A percentile compares a stretch with the other conserved stretches of the same genome.
phyloP scores from a whole-genome alignment of 2,329 filamentous ascomycete species.

The Aspergillus udagawae region DNA sequence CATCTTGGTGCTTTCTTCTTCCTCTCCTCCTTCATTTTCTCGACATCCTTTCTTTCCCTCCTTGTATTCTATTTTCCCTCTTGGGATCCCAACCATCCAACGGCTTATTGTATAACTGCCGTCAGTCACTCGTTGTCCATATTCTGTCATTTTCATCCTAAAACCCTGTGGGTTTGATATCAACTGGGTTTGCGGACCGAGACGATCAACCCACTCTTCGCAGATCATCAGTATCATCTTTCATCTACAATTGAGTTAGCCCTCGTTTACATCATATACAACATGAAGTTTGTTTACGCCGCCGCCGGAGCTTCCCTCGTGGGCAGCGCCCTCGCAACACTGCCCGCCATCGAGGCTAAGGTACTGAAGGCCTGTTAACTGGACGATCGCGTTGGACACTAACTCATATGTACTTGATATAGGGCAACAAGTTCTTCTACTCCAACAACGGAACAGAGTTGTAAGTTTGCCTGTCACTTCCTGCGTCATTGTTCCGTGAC shows the following conservation, averaged over 20 bases:
- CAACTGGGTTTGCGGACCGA: constrained; percentile 6
- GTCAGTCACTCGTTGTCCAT: background rate
- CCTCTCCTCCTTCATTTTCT: constrained; percentile 1
- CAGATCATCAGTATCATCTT: background rate
- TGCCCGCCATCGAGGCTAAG: constrained; percentile 61
- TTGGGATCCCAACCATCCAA: background rate
- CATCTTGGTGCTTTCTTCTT: constrained; percentile 7
- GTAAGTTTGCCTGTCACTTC: constrained; percentile 34
- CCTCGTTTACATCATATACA: constrained; percentile 21
- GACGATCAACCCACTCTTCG: constrained; percentile 4
- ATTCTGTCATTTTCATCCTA: constrained; percentile 9
- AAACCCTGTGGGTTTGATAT: background rate
- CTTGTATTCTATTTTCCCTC: constrained; percentile 2
- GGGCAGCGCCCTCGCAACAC: constrained; percentile 47
- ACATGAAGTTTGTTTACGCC: constrained; percentile 53
- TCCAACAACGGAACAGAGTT: constrained; percentile 73
- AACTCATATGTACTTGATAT: constrained; percentile 4
- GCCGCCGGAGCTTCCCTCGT: constrained; percentile 52
- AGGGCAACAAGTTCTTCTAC: constrained; percentile 87
- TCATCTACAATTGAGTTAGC: background rate
- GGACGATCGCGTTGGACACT: constrained; percentile 2
- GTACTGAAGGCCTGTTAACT: constrained; percentile 35
- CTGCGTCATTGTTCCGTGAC: background rate
- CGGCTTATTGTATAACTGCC: background rate
- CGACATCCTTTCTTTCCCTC: constrained; percentile 7